Conservation (phyloP, 495 filamentous ascomycete genomes). For the Haplographium delicatum region DNA sequence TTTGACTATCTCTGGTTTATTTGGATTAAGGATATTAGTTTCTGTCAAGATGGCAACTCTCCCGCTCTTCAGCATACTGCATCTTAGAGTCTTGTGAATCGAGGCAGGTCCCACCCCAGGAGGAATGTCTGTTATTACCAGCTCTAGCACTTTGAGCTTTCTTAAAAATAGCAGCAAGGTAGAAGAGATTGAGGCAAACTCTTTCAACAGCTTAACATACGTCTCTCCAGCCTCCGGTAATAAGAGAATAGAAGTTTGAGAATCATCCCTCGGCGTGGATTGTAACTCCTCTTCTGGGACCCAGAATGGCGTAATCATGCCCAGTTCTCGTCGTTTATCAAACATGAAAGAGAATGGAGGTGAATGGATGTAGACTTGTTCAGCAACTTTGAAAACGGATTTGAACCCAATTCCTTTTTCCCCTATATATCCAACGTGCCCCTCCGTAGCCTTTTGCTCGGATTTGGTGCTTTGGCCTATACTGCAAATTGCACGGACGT, state of each 20-base stretch:
- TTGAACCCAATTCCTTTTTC: slow-evolving; percentile 49
- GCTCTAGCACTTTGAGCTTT: not conserved
- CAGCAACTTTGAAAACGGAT: slow-evolving; percentile 41
- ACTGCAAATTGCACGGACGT: slow-evolving; percentile 35
- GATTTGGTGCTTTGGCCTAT: slow-evolving; percentile 34
- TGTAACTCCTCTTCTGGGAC: not conserved
- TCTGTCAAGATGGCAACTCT: not conserved
- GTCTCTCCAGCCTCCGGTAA: not conserved
- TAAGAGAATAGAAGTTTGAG: not conserved
- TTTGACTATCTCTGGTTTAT: not conserved
- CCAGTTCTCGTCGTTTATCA: slow-evolving; percentile 23
- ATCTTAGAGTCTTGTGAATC: not conserved
- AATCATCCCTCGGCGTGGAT: not conserved
- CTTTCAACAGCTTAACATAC: not conserved
- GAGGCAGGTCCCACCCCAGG: not conserved
- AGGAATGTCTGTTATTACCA: not conserved
- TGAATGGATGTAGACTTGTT: slow-evolving; percentile 35
- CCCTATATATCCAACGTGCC: slow-evolving; percentile 30
- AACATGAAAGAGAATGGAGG: slow-evolving; percentile 38
- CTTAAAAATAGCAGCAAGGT: not conserved
- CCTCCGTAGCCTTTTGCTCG: not conserved
- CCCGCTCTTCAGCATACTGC: not conserved
- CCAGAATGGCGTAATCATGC: slow-evolving; percentile 29
- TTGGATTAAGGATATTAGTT: not conserved
- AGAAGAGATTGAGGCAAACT: not conserved